Conservation (phyloP, 2,329 filamentous ascomycete genomes). For the Aspergillus amoenus region DNA sequence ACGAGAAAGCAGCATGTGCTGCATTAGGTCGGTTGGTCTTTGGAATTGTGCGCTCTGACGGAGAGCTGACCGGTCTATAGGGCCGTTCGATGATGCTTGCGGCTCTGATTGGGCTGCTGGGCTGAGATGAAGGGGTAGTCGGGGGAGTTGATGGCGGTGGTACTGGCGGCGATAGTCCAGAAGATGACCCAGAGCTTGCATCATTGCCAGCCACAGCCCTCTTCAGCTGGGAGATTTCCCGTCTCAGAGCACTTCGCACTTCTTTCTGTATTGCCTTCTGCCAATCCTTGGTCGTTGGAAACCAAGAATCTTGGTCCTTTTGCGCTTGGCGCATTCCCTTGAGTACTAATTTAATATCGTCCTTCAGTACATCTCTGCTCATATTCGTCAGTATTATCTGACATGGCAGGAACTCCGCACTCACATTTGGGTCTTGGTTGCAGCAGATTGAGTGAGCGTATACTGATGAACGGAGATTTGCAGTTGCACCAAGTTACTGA, state of each 20-base stretch:
- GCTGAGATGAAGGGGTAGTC: not conserved
- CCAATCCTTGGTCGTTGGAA: not conserved
- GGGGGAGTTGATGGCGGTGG: not conserved
- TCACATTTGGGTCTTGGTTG: not conserved
- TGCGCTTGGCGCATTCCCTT: not conserved
- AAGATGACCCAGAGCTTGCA: not conserved
- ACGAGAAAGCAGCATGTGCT: too few species aligned
- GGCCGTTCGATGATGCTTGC: not conserved
- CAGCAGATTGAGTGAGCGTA: not conserved
- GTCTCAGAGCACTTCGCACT: accelerated
- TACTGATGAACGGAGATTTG: not conserved
- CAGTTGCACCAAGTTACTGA: not conserved
- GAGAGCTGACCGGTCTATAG: too few species aligned
- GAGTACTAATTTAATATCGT: accelerated
- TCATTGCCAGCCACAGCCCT: not conserved
- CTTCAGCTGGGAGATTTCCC: not conserved
- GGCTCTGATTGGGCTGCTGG: not conserved
- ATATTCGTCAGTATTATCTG: not conserved
- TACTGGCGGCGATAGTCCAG: not conserved
- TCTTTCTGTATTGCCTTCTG: not conserved
- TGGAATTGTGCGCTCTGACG: too few species aligned
- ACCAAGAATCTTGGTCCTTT: not conserved
- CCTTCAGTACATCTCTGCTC: not conserved
- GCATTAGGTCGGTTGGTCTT: too few species aligned
- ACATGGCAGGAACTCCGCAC: not conserved